These are phyloP conservation scores for Phytophthora multivora DNA, from an alignment of 352 stramenopile species.

Conservation along the genomic window DNA sequence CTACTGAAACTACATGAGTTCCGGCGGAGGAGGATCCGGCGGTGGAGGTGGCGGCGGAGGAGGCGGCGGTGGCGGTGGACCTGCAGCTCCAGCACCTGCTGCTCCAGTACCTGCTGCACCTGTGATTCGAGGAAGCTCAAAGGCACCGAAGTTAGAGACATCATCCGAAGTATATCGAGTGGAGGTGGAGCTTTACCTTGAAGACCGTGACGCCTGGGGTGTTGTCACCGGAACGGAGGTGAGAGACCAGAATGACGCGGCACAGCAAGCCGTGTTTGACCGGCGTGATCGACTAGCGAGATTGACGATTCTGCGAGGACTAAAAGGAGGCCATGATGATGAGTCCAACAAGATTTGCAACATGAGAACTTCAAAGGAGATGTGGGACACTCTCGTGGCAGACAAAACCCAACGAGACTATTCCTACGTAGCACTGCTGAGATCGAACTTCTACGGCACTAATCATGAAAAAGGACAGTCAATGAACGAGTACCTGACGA, in stretches of 20 bases:
- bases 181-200: slow-evolving; percentile 11
- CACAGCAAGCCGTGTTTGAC: neutral
- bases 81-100: too few species aligned
- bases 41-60: too few species aligned
- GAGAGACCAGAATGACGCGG: neutral
- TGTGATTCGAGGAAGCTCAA: neutral
- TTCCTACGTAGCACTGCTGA: neutral
- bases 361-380: too few species aligned
- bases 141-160: slow-evolving; percentile 1
- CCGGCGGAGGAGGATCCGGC: too few species aligned
- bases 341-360: too few species aligned
- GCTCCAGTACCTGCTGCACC: too few species aligned
- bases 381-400: neutral
- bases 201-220: slow-evolving; percentile 1
- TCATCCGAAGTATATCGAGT: slow-evolving; percentile 11
- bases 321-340: too few species aligned
- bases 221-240: neutral
- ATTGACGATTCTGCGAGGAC: slow-evolving; percentile 3
- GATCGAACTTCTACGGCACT: neutral
- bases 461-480: neutral
- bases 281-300: neutral
- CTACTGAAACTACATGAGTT: too few species aligned
- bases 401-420: neutral
- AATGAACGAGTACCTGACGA: neutral
- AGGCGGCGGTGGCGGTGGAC: too few species aligned